Evolutionary conservation across 2,329 filamentous ascomycete genomes (phyloP), one percentile per base, ranked within the genome.

Genomic region (Mycocentrospora acerina): DNA sequence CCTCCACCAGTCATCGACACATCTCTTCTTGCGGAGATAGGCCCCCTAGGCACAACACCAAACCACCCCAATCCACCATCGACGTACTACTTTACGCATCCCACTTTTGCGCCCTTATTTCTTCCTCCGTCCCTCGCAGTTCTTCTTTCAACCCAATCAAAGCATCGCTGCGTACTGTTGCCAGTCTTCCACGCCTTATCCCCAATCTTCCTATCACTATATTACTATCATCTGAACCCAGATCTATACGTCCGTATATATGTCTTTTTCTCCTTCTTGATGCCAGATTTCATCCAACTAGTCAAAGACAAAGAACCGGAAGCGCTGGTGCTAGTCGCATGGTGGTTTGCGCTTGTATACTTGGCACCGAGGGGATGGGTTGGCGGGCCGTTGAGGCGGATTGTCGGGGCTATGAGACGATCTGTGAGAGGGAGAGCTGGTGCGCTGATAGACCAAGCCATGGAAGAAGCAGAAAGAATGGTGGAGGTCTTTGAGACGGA

Each of bases 171-270:
- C 7, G 44, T 47, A 2, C 32, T 64, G 1, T 32, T 57, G n/a
- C 57, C 60, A 1, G 50, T 49, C 7, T 51, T 64, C n/a, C 55
- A 64, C 19, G 58, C 54, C 0, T 37, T 66, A 2, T 57, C 55
- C 3, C 60, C 62, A 3, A 60, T 66, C 5, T 66, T 66, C 26
- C 43, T 62, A 14, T 61, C 57, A 7, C 29, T 66, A 13, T 66
- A 64, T 33, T 55, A 64, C 35, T 57, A 58, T 29, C 57, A 55
- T 26, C 46, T 64, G 1, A 49, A 53, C 11, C 42, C 54, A 1
- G 62, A 66, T 38, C 44, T 62, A 37, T 58, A 57, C 33, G 50
- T 59, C 9, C 60, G 62, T 9, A 46, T 60, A 3, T 43, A 53
- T n/a, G 57, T 55, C 4, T 54, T 58, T 25, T 53, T 57, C 7